Evolutionary conservation across 495 filamentous ascomycete genomes (phyloP).

Genomic region (Hypoxylon rickii): DNA sequence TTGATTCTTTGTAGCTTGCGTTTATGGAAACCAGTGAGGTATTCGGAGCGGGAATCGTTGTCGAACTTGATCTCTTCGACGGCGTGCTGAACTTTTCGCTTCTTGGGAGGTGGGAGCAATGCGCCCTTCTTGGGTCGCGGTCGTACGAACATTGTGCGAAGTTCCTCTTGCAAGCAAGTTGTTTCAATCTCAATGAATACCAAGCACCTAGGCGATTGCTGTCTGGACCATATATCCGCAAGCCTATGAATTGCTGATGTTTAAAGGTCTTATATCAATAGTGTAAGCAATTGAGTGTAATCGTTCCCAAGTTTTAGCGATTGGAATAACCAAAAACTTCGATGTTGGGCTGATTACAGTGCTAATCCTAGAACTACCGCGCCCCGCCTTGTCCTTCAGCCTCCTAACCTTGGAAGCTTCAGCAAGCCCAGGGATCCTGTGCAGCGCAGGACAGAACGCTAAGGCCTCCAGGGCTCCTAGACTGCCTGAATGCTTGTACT

Average conservation of each 20-base stretch:
- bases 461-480: too few relatives aligned
- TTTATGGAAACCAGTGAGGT: conserved; percentile 94
- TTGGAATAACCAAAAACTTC: neutral
- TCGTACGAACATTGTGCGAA: conserved; percentile 46
- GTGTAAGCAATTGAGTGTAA: neutral
- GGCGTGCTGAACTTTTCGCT: conserved; percentile 61
- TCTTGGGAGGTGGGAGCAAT: conserved; percentile 61
- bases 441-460: too few relatives aligned
- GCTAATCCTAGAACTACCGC: neutral
- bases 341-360: neutral
- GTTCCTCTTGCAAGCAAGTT: neutral
- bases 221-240: neutral
- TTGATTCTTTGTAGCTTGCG: conserved; percentile 84
- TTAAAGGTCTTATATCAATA: neutral
- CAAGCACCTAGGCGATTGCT: too few relatives aligned
- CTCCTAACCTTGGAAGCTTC: too few relatives aligned
- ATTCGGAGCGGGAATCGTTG: conserved; percentile 73
- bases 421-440: too few relatives aligned
- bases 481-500: too few relatives aligned
- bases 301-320: too few relatives aligned
- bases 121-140: conserved; percentile 54
- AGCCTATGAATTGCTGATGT: neutral
- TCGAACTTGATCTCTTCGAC: conserved; percentile 88
- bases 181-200: neutral
- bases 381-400: conserved; percentile 4